Evolutionary conservation across 2,329 filamentous ascomycete genomes (phyloP).

Genomic region (Apiospora koreana): DNA sequence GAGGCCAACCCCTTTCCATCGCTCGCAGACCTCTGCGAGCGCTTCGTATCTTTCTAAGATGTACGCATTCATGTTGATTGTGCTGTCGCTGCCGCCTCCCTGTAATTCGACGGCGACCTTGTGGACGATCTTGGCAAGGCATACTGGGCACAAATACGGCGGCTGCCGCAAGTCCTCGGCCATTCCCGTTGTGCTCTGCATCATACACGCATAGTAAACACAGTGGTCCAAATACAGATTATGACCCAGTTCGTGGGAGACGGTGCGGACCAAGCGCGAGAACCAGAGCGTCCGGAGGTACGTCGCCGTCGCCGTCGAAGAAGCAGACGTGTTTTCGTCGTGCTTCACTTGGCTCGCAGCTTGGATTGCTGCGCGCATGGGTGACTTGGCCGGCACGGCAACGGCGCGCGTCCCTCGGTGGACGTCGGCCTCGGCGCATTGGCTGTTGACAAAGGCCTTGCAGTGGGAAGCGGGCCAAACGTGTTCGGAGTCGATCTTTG

Average conservation of each 20-base stretch:
- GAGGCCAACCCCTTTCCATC: conserved; percentile 40
- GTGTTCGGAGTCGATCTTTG: conserved; percentile 47
- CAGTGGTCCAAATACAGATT: conserved; percentile 69
- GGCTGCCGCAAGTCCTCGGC: conserved; percentile 63
- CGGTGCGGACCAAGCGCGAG: conserved; percentile 56
- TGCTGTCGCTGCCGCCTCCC: conserved; percentile 14
- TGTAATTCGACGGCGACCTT: conserved; percentile 28
- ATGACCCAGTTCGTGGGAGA: conserved; percentile 66
- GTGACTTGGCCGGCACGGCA: conserved; percentile 16
- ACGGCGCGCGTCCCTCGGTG: conserved; percentile 19
- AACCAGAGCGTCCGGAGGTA: conserved; percentile 54
- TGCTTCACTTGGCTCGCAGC: conserved; percentile 23
- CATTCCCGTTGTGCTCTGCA: conserved; percentile 61
- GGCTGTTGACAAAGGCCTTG: conserved; percentile 44
- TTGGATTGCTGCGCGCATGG: conserved; percentile 37
- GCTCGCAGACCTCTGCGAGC: conserved; percentile 43
- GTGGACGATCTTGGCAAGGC: conserved; percentile 52
- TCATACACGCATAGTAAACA: conserved; percentile 63
- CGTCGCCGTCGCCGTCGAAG: conserved; percentile 18
- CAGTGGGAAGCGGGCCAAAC: conserved; percentile 69
- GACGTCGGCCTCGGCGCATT: conserved; percentile 31
- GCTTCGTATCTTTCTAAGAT: conserved; percentile 39
- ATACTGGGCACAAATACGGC: conserved; percentile 63
- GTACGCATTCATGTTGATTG: conserved; percentile 22
- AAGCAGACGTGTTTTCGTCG: background rate